phyloP scores from a whole-genome alignment of 305 asterid species.

The Rubia occidens region DNA sequence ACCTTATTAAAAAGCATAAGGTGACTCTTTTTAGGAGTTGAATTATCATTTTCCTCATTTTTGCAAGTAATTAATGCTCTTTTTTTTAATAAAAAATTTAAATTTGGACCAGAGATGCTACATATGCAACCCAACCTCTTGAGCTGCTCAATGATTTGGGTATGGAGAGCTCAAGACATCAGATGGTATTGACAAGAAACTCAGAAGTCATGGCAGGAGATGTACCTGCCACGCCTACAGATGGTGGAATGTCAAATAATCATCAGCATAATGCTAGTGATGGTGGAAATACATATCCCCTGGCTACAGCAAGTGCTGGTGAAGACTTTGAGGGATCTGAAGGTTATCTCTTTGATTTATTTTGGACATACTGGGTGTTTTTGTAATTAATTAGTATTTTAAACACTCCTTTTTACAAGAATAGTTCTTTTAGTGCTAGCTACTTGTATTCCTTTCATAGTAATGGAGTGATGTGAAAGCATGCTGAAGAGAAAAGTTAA shows the following conservation, averaged over 20 bases:
- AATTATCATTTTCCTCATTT: conserved; percentile 10
- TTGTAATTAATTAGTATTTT: conserved; percentile 13
- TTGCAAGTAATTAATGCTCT: conserved; percentile 11
- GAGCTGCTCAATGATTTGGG: conserved; percentile 94
- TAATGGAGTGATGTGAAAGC: conserved; percentile 15
- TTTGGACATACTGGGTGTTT: conserved; percentile 3
- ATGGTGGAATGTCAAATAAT: conserved; percentile 28
- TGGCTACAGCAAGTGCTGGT: conserved; percentile 22
- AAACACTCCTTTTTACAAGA: neutral
- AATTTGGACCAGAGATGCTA: conserved; percentile 72
- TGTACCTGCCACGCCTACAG: conserved; percentile 23
- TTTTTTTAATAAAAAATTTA: conserved; percentile 8
- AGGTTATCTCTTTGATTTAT: conserved; percentile 42
- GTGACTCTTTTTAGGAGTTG: conserved; percentile 29
- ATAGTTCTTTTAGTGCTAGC: neutral
- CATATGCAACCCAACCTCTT: conserved; percentile 93
- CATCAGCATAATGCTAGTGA: conserved; percentile 34
- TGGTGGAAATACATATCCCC: conserved; percentile 41
- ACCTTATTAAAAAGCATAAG: conserved; percentile 89
- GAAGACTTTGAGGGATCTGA: conserved; percentile 62
- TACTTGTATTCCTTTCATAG: neutral
- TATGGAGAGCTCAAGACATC: conserved; percentile 56
- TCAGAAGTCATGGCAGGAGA: conserved; percentile 39
- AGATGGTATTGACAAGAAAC: conserved; percentile 34
- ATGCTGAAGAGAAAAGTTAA: conserved; percentile 13